Percentiles rank a stretch among this genome's conserved stretches.
Evolutionary conservation across 2,329 filamentous ascomycete genomes (phyloP).

Genomic region (Fusarium sacchari): DNA sequence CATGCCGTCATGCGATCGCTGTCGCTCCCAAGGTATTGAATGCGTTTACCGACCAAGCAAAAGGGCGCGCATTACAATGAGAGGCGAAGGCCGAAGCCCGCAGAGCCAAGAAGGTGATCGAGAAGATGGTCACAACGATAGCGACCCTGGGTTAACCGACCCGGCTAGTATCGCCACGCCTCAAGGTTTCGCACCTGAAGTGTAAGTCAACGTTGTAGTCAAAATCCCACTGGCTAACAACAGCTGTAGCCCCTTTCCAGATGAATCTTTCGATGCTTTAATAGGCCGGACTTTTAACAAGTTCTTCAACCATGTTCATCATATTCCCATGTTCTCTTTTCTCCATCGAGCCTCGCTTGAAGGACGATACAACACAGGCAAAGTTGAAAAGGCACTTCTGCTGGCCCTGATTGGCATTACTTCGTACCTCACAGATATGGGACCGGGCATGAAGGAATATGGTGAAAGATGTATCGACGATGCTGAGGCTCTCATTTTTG

Average conservation of each 20-base stretch:
- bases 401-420: constrained; percentile 67
- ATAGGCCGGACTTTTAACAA: constrained; percentile 64
- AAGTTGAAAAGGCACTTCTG: constrained; percentile 64
- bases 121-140: constrained; percentile 49
- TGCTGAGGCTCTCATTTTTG: constrained; percentile 62
- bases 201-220: constrained; percentile 42
- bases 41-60: constrained; percentile 65
- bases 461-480: constrained; percentile 65
- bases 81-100: constrained; percentile 45
- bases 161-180: constrained; percentile 48
- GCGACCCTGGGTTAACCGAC: constrained; percentile 50
- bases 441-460: constrained; percentile 61
- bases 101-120: constrained; percentile 50
- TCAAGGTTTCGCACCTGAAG: constrained; percentile 47
- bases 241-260: constrained; percentile 45
- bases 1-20: constrained; percentile 62
- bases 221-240: constrained; percentile 29
- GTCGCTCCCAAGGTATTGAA: constrained; percentile 62
- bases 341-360: constrained; percentile 68
- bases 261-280: constrained; percentile 60
- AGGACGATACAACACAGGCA: constrained; percentile 67
- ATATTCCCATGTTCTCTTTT: constrained; percentile 68
- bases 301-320: constrained; percentile 68
- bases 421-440: constrained; percentile 64
- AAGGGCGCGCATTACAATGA: constrained; percentile 46